Percentiles rank a stretch among this genome's conserved stretches.
These are phyloP conservation scores for Trichoderma orchidacearum DNA, from an alignment of 495 filamentous ascomycete genomes.

Conservation along the genomic window DNA sequence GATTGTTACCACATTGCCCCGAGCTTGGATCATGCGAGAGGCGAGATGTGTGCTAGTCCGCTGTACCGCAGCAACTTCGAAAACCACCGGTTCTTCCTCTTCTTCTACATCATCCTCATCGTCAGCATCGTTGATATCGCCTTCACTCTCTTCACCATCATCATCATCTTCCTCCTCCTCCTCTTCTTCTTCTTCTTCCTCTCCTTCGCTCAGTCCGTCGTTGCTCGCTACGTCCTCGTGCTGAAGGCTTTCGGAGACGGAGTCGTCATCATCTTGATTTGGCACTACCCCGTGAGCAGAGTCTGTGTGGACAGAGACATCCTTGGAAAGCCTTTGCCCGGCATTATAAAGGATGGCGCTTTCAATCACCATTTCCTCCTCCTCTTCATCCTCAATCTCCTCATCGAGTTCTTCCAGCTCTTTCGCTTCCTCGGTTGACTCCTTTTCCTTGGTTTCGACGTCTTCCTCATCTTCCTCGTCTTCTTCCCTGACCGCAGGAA, in stretches of 20 bases:
- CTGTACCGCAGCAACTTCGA: conserved; percentile 34
- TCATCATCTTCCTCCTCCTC: conserved; percentile 19
- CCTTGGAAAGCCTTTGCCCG: background rate
- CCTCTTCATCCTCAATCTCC: background rate
- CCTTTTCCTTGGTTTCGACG: background rate
- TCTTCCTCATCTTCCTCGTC: conserved; percentile 30
- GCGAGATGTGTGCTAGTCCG: conserved; percentile 33
- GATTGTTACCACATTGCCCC: conserved; percentile 57
- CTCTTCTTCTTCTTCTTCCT: conserved; percentile 3
- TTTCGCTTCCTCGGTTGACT: background rate
- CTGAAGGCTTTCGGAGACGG: conserved; percentile 5
- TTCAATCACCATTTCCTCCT: background rate
- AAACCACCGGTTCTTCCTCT: conserved; percentile 37
- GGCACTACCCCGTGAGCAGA: background rate
- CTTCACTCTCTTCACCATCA: conserved; percentile 12
- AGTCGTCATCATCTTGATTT: background rate
- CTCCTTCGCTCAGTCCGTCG: conserved; percentile 10
- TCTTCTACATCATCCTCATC: conserved; percentile 31
- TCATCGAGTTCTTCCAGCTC: background rate
- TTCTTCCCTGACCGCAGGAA: conserved; percentile 21
- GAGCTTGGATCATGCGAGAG: conserved; percentile 26
- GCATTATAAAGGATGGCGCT: background rate
- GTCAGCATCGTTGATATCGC: conserved; percentile 29
- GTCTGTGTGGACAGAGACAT: conserved; percentile 8
- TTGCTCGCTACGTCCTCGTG: conserved; percentile 7